A percentile compares a stretch with the other conserved stretches of the same genome.
phyloP scores from a whole-genome alignment of 192 early-diverging fungal genomes.

The Podila clonocystis region DNA sequence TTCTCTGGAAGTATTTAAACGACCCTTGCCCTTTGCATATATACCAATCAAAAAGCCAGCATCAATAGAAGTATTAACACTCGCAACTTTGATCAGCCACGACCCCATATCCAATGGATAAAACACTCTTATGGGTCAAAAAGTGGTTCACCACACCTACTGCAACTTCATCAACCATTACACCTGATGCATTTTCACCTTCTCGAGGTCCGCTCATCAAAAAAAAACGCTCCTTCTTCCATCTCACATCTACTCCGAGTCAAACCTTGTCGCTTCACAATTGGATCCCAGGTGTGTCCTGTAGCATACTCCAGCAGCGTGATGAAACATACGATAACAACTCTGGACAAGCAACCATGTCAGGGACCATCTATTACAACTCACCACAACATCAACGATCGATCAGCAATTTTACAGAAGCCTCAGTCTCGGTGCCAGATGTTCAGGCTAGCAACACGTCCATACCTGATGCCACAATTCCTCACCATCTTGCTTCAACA shows the following conservation, averaged over 20 bases:
- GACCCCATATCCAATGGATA: background rate
- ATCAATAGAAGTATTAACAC: background rate
- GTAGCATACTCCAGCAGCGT: no score
- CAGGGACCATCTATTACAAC: background rate
- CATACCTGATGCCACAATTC: no score
- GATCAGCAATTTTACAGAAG: background rate
- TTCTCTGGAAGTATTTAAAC: no score
- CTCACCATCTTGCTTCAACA: no score
- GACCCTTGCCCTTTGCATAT: no score
- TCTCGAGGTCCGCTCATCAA: background rate
- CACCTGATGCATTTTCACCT: background rate
- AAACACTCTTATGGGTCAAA: background rate
- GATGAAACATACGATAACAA: no score
- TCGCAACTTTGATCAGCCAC: background rate
- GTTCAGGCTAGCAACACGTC: background rate
- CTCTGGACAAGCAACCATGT: no score
- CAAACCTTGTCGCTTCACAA: background rate
- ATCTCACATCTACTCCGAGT: background rate
- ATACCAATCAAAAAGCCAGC: no score
- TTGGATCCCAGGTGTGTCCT: background rate
- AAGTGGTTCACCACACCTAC: background rate
- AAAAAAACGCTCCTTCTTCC: conserved; percentile 1
- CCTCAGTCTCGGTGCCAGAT: background rate
- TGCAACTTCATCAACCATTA: background rate
- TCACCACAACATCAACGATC: background rate